Conservation (phyloP, 2,329 filamentous ascomycete genomes). For the Orbilia brochopaga region DNA sequence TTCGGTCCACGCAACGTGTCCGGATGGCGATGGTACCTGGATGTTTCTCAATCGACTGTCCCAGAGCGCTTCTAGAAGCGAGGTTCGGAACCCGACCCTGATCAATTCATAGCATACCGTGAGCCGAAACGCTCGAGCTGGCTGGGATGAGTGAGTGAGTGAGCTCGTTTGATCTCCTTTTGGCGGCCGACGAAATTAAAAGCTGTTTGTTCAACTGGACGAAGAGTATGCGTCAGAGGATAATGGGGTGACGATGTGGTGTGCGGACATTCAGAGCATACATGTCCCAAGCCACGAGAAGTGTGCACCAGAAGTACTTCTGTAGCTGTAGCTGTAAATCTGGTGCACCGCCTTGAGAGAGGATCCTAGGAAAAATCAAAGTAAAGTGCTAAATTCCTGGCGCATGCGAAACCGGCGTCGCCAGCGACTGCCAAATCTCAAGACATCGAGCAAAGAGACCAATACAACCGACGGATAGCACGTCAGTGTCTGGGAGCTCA, state of each 20-base stretch:
- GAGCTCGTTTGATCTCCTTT: background rate
- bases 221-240: background rate
- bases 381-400: background rate
- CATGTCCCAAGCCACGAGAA: background rate
- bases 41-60: background rate
- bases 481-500: background rate
- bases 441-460: background rate
- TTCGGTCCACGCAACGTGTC: background rate
- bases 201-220: background rate
- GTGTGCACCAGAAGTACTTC: too few relatives aligned
- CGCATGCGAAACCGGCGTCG: conserved; percentile 2
- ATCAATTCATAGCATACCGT: background rate
- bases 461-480: conserved; percentile 1
- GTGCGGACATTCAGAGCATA: too few relatives aligned
- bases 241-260: background rate
- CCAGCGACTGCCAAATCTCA: background rate
- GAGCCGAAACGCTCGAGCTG: background rate
- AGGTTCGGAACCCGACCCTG: background rate
- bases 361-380: background rate
- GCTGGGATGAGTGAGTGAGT: background rate
- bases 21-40: background rate
- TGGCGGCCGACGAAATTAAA: background rate
- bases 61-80: conserved; percentile 8
- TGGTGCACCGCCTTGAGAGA: background rate
- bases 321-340: too few relatives aligned